Conservation (phyloP, 352 stramenopile genomes). For the Phytopythium delawarense region DNA sequence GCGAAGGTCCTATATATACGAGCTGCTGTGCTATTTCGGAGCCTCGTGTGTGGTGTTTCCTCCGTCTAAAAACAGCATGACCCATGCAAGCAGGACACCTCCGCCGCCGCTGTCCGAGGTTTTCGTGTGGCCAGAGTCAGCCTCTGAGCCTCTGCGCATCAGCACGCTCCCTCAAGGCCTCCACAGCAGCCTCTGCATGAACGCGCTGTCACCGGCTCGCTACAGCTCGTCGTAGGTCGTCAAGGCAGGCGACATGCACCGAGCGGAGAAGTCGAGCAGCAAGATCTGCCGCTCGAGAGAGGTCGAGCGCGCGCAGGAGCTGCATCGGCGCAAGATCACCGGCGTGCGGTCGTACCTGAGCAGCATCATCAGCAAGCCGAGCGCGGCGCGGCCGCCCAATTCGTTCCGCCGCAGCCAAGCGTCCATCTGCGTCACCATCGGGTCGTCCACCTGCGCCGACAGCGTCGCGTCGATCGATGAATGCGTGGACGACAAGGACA, state of each 20-base stretch:
- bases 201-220: background rate
- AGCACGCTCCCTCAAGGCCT: background rate
- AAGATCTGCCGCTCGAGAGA: slow-evolving; percentile 68
- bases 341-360: slow-evolving; percentile 56
- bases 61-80: background rate
- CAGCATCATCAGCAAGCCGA: slow-evolving; percentile 28
- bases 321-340: slow-evolving; percentile 71
- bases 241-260: slow-evolving; percentile 36
- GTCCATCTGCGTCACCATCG: slow-evolving; percentile 1
- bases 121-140: too few species aligned
- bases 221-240: background rate
- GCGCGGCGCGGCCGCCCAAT: slow-evolving; percentile 12
- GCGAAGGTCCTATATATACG: background rate
- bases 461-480: background rate
- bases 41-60: background rate
- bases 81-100: too few species aligned
- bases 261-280: slow-evolving; percentile 73
- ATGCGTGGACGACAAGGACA: background rate
- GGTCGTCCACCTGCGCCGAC: background rate
- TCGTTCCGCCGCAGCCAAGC: slow-evolving; percentile 16
- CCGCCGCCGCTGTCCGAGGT: too few species aligned
- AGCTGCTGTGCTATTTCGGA: background rate
- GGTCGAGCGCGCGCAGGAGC: slow-evolving; percentile 61
- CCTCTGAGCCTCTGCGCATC: background rate
- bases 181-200: background rate